Evolutionary conservation across 768 basidiomycete species (phyloP).

Genomic region (Tremella mesenterica): DNA sequence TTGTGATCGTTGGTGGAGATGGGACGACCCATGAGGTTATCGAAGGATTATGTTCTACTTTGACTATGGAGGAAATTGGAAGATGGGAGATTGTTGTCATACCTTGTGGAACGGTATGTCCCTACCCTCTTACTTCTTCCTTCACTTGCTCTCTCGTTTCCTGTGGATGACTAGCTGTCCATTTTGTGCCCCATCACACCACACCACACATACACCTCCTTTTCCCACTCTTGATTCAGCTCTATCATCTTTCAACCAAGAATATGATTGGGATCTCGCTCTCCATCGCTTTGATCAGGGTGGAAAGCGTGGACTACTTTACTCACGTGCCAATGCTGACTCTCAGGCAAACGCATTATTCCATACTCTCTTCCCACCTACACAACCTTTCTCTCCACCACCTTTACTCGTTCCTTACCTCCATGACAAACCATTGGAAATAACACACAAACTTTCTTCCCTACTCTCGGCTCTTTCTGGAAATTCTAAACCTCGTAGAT

Average conservation of each 20-base stretch:
- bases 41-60: slow-evolving; percentile 50
- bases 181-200: too few species aligned
- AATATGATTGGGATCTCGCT: slow-evolving; percentile 23
- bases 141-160: neutral
- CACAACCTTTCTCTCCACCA: neutral
- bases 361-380: slow-evolving; percentile 61
- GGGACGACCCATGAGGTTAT: slow-evolving; percentile 87
- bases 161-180: too few species aligned
- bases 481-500: slow-evolving; percentile 11
- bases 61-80: neutral
- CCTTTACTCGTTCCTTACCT: slow-evolving; percentile 1
- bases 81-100: slow-evolving; percentile 29
- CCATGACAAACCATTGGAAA: slow-evolving; percentile 5
- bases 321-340: too few species aligned
- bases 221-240: too few species aligned
- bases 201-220: too few species aligned
- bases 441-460: slow-evolving; percentile 52
- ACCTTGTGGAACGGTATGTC: slow-evolving; percentile 35
- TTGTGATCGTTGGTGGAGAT: slow-evolving; percentile 60
- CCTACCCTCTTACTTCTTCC: neutral
- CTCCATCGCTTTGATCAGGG: too few species aligned
- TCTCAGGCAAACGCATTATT: slow-evolving; percentile 79
- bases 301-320: too few species aligned
- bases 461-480: slow-evolving; percentile 51
- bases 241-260: too few species aligned